Base-by-base conservation (phyloP, 2,329 filamentous ascomycete genomes). In the Bipolaris sorokiniana region DNA sequence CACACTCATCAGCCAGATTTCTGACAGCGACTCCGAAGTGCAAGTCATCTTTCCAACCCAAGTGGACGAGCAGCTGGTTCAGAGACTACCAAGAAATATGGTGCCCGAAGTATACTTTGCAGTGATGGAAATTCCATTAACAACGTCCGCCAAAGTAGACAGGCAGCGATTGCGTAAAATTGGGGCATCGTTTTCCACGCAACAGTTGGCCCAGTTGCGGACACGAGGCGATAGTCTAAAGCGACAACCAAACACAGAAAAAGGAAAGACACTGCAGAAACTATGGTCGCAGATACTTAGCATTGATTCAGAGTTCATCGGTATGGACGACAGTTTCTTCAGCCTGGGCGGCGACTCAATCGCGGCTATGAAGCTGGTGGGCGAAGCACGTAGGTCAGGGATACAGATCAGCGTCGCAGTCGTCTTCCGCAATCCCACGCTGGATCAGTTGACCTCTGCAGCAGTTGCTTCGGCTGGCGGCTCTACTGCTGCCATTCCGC, bases 41-140 rank as follows among this genome's bases (percentile, higher is more conserved):
- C 40, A 23, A 28, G 22, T 26, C 6, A 23, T 42, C 7, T 42
- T 26, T 26, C 11, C 20, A 15, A 23, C 22, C 5, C 20, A 42
- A n/a, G 23, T n/a, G n/a, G 15, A 45, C 3, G 15, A 31, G 7
- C n/a, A 16, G n/a, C 23, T 45, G 15, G 41, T 3, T 9, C 41
- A 31, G 23, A 7, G 22, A 23, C n/a, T 40, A 7, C 33, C 34
- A 20, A 37, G 33, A 9, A 75, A 78, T 57, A 79, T 79, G 76
- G 68, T 79, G 1, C 77, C 82, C 0, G 72, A 72, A 0, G 75
- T 77, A 10, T 82, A 79, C 50, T 77, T 83, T 9, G 74, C 78
- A 0, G 60, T 83, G 31, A 76, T 70, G 20, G 56, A 73, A 9
- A 66, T 84, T 22, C 82, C 82, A 0, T 65, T 77, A 1, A 65